Evolutionary conservation across 2,329 filamentous ascomycete genomes (phyloP), one percentile per base, ranked within the genome.

Genomic region (Pseudogymnoascus sp.): DNA sequence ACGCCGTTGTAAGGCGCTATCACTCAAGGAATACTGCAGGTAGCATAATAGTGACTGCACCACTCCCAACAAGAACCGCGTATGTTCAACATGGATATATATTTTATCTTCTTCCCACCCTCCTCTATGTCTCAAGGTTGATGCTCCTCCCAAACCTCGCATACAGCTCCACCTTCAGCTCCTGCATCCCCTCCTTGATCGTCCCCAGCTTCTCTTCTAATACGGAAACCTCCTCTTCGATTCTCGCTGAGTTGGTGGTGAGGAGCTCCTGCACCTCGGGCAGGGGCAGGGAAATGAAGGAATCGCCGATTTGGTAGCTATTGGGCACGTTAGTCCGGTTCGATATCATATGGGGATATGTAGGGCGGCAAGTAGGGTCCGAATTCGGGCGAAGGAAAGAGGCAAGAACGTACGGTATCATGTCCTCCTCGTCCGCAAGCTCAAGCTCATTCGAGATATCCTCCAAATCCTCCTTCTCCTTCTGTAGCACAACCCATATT

Each of bases 391-490:
- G 2, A 5, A 6, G n/a, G 23, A 10, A 10, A 40, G 40, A 36
- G 23, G 10, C 18, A 60, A 1, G 25, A 23, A 79, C 88, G 75
- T 83, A 97, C 90, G 91, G 93, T 21, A 99, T 87, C 72, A 89
- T 87, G 62, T 96, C 92, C 70, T 97, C 93, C 75, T 99, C 95
- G 75, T 97, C 93, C 61, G 91, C 91, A 16, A 99, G 85, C 78
- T 99, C 95, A 56, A 99, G 82, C 75, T 99, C 95, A 62, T 83
- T 90, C 1, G 89, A 89, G 62, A 99, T 84, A 75, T 99, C 95
- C 74, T 97, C 93, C 3, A 97, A 84, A 73, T 97, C 95, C 77
- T 99, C 95, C 78, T 97, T 97, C 76, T 97, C 93, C 80, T 97
- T 97, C 93, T 97, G 72, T 62, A 68, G n/a, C 18, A 25, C 60